phyloP scores from a whole-genome alignment of 2,329 filamentous ascomycete species.

The Dryadomyces sulphureus region DNA sequence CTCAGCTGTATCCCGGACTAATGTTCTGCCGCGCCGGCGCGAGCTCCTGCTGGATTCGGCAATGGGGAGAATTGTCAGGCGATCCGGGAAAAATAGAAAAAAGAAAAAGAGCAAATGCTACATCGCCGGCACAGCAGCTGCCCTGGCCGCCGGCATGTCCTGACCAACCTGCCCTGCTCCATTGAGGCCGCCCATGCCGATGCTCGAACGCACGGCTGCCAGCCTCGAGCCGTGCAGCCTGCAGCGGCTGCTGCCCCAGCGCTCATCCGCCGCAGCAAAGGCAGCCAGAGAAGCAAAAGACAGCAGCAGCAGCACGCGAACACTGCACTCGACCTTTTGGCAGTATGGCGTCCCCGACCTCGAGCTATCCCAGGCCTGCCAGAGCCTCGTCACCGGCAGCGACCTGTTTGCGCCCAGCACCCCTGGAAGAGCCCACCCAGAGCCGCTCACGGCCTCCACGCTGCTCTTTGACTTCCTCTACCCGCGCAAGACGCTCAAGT shows the following conservation, averaged over 20 bases:
- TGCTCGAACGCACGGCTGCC: conserved; percentile 44
- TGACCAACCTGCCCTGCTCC: too few relatives aligned
- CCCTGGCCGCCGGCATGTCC: too few relatives aligned
- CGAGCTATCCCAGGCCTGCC: conserved; percentile 26
- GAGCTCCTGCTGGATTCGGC: not conserved
- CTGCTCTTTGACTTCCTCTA: conserved; percentile 44
- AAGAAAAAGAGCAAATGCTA: not conserved
- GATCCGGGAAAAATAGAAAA: not conserved
- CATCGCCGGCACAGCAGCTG: too few relatives aligned
- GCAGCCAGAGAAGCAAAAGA: too few relatives aligned
- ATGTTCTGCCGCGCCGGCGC: conserved; percentile 1
- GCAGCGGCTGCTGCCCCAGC: conserved; percentile 32
- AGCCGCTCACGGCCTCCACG: conserved; percentile 27
- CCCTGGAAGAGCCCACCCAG: conserved; percentile 13
- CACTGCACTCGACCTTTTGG: conserved; percentile 37
- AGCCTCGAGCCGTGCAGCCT: conserved; percentile 40
- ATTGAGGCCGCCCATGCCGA: conserved; percentile 18
- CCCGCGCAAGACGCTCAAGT: conserved; percentile 27
- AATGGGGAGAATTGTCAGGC: not conserved
- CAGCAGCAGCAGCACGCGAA: too few relatives aligned
- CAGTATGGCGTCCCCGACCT: conserved; percentile 36
- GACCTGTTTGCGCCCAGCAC: conserved; percentile 13
- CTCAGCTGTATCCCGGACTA: not conserved
- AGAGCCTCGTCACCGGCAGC: conserved; percentile 7
- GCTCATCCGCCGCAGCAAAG: too few relatives aligned